These are phyloP conservation scores for Phyllachora maydis DNA, from an alignment of 2,329 filamentous ascomycete species.

Conservation along the genomic window DNA sequence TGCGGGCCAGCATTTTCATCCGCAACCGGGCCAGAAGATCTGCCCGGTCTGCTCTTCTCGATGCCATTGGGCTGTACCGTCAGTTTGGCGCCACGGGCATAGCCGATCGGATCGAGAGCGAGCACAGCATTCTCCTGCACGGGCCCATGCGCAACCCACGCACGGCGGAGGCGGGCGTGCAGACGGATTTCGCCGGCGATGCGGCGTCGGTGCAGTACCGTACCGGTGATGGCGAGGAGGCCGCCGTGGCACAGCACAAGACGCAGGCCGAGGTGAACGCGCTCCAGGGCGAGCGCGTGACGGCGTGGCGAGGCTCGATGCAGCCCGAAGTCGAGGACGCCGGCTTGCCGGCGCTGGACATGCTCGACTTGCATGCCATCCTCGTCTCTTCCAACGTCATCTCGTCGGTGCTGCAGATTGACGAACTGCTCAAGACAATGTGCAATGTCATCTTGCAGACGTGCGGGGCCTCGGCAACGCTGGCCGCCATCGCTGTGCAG, in stretches of 20 bases:
- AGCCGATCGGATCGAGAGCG: constrained; percentile 43
- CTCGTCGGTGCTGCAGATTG: constrained; percentile 57
- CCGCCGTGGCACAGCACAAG: constrained; percentile 17
- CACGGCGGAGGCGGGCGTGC: constrained; percentile 41
- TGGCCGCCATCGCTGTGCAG: constrained; percentile 55
- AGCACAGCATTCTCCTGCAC: constrained; percentile 46
- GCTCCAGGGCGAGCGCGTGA: constrained; percentile 34
- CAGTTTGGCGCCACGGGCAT: constrained; percentile 50
- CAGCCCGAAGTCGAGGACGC: constrained; percentile 30
- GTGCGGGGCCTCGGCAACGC: constrained; percentile 47
- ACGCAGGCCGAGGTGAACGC: constrained; percentile 23
- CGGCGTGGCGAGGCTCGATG: constrained; percentile 42
- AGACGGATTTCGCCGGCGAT: constrained; percentile 50
- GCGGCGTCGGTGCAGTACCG: constrained; percentile 29
- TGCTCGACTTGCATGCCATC: constrained; percentile 65
- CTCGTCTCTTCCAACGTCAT: constrained; percentile 62
- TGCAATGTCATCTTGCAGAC: constrained; percentile 64
- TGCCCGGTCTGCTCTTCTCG: constrained; percentile 46
- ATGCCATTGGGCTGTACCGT: constrained; percentile 46
- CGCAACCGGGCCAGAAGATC: constrained; percentile 43
- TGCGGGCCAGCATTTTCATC: constrained; percentile 53
- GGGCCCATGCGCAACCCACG: constrained; percentile 36
- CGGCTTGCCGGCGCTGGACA: constrained; percentile 55
- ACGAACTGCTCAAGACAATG: constrained; percentile 60
- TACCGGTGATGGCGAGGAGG: constrained; percentile 22